Evolutionary conservation across 257 asterid species (phyloP).

Genomic region (Nyctanthes arbortristis): DNA sequence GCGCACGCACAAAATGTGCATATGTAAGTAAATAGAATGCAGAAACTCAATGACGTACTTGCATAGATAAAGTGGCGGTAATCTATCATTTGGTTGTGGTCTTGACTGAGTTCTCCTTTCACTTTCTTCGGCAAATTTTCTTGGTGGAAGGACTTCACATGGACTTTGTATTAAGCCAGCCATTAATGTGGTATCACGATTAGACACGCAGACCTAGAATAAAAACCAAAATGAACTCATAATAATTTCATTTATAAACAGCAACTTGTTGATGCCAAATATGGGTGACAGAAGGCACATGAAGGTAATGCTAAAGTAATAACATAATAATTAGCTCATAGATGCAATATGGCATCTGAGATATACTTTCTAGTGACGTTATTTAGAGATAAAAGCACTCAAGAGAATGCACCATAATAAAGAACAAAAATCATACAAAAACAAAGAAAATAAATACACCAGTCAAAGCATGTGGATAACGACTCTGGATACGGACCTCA

Average conservation of each 20-base stretch:
- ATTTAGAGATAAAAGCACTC: too few relatives aligned
- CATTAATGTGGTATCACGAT: conserved; percentile 50
- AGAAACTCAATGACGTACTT: conserved; percentile 56
- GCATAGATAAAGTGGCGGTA: conserved; percentile 80
- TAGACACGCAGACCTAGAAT: conserved; percentile 86
- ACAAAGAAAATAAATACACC: too few relatives aligned
- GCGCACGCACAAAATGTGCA: conserved; percentile 12
- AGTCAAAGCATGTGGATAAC: too few relatives aligned
- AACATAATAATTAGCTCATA: neutral
- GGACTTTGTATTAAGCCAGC: conserved; percentile 76
- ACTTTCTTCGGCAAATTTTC: conserved; percentile 72
- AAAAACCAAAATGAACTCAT: conserved; percentile 5
- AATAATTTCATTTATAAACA: neutral
- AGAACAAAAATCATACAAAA: too few relatives aligned
- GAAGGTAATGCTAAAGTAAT: neutral
- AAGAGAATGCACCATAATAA: too few relatives aligned
- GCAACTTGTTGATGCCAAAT: neutral
- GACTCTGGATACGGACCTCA: too few relatives aligned
- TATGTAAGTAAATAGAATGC: conserved; percentile 21
- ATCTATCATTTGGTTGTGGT: conserved; percentile 37
- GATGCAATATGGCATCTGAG: neutral
- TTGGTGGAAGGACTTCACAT: conserved; percentile 82
- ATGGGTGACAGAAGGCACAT: neutral
- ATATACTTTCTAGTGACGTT: too few relatives aligned
- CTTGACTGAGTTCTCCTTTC: conserved; percentile 57